phyloP scores from a whole-genome alignment of 345 rosid genomes.

The Carallia pectinifolia region DNA sequence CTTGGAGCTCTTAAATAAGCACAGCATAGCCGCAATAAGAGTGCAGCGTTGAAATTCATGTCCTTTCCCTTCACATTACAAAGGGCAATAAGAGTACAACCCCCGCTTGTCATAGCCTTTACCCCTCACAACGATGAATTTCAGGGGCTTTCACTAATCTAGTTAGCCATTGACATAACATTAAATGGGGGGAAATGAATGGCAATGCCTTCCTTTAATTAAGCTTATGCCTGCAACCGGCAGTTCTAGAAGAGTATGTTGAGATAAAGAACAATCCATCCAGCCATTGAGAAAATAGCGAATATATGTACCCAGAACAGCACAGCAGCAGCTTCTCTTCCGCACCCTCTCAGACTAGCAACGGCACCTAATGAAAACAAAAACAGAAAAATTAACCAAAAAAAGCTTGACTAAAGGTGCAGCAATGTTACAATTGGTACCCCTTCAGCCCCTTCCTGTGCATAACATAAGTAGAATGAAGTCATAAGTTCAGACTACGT shows the following conservation, averaged over 20 bases:
- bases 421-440: too few species aligned
- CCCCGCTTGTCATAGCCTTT: too few species aligned
- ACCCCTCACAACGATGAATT: too few species aligned
- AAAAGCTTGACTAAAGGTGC: neutral
- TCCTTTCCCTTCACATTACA: too few species aligned
- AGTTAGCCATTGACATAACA: too few species aligned
- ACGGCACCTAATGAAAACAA: constrained; percentile 66
- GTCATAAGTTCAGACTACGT: neutral
- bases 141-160: constrained; percentile 4
- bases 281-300: constrained; percentile 88
- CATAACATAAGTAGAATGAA: too few species aligned
- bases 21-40: too few species aligned
- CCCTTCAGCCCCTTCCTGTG: too few species aligned
- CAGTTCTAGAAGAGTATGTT: constrained; percentile 62
- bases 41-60: too few species aligned
- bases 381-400: neutral
- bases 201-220: neutral
- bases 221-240: neutral
- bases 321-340: constrained; percentile 94
- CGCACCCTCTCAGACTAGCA: constrained; percentile 92
- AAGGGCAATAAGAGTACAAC: too few species aligned
- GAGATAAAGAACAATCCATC: constrained; percentile 86
- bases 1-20: too few species aligned
- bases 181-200: neutral
- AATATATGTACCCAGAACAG: constrained; percentile 98